Evolutionary conservation across 2,329 filamentous ascomycete genomes (phyloP).

Genomic region (Neonectria coccinea): DNA sequence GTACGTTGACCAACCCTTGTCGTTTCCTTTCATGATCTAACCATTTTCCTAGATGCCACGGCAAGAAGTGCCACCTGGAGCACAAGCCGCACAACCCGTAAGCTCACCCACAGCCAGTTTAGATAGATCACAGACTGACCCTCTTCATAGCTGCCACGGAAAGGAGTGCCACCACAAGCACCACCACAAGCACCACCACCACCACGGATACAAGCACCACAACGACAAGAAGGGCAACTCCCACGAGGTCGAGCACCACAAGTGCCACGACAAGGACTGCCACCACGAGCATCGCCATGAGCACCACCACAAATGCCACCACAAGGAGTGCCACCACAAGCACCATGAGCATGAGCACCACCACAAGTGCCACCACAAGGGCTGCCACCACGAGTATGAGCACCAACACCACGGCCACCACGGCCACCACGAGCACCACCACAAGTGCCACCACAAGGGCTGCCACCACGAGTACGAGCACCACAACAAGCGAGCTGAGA

Average conservation of each 20-base stretch:
- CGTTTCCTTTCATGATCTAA: neutral
- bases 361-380: neutral
- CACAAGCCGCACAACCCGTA: neutral
- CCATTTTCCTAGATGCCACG: neutral
- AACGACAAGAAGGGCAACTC: neutral
- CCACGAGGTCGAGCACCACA: neutral
- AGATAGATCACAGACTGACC: neutral
- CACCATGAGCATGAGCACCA: neutral
- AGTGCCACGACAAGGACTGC: neutral
- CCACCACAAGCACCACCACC: constrained; percentile 3
- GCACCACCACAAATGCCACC: neutral
- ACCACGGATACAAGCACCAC: neutral
- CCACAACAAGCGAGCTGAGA: neutral
- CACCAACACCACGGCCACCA: constrained; percentile 4
- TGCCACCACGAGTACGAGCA: too few species aligned
- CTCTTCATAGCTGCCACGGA: constrained; percentile 11
- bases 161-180: constrained; percentile 15
- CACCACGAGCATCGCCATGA: neutral
- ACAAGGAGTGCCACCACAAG: neutral
- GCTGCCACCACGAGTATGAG: neutral
- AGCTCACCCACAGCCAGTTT: neutral
- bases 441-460: neutral
- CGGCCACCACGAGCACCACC: constrained; percentile 11
- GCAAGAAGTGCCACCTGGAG: constrained; percentile 4
- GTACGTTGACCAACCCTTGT: constrained; percentile 7